These are phyloP conservation scores for Tetraselmis striata DNA, from an alignment of 139 green algal genomes.

Conservation along the genomic window DNA sequence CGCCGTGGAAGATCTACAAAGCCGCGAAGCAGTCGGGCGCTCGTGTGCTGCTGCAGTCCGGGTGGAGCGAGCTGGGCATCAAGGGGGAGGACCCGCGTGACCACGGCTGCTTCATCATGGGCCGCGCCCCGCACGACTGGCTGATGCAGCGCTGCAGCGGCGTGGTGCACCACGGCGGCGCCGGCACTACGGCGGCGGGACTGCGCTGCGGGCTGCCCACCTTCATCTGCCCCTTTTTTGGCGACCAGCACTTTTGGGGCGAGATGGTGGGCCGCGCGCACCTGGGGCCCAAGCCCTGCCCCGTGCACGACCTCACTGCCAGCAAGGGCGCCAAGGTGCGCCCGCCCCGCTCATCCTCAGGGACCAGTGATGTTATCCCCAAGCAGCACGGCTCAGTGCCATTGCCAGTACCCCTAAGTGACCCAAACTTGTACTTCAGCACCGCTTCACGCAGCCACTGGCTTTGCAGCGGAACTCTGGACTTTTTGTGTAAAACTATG, in stretches of 20 bases:
- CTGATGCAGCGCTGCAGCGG: constrained; percentile 46
- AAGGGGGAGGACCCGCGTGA: background rate
- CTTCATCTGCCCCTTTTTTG: constrained; percentile 59
- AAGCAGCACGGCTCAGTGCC: no score
- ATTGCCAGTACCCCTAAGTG: no score
- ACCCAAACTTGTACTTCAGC: no score
- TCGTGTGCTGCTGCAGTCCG: constrained; percentile 20
- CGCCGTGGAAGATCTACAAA: no score
- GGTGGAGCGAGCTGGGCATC: constrained; percentile 22
- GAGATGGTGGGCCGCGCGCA: constrained; percentile 28
- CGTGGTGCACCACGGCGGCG: constrained; percentile 70
- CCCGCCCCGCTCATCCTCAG: no score
- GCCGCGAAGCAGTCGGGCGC: constrained; percentile 11
- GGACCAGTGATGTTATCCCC: no score
- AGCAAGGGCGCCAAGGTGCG: no score
- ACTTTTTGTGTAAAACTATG: no score
- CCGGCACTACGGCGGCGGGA: constrained; percentile 56
- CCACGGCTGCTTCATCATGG: constrained; percentile 28
- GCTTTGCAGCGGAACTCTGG: no score
- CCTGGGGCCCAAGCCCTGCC: constrained; percentile 50
- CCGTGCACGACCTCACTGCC: constrained; percentile 45
- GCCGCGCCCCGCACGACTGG: constrained; percentile 48
- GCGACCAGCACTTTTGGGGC: constrained; percentile 67
- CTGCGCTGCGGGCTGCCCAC: constrained; percentile 55
- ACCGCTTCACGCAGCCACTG: no score